Conservation (phyloP, 495 filamentous ascomycete genomes). For the Hapsidospora chrysogenum region DNA sequence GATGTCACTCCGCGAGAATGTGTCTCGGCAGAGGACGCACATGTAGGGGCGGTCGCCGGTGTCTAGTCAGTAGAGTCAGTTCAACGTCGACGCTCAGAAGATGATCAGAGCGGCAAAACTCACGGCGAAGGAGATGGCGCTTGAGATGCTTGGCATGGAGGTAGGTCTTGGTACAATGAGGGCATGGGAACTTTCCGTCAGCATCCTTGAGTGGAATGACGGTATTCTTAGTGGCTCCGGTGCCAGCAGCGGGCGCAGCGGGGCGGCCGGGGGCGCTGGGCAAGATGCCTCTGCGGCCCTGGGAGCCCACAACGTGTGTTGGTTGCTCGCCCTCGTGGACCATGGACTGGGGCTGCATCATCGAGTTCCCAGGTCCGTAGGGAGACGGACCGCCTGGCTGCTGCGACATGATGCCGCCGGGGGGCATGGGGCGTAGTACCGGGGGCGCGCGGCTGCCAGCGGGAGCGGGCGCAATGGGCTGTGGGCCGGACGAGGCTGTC, state of each 20-base stretch:
- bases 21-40: constrained; percentile 92
- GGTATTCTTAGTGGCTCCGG: constrained; percentile 58
- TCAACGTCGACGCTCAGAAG: constrained; percentile 9
- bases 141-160: constrained; percentile 96
- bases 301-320: constrained; percentile 82
- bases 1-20: constrained; percentile 96
- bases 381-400: constrained; percentile 30
- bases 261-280: constrained; percentile 79
- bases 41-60: constrained; percentile 94
- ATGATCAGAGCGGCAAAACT: constrained; percentile 27
- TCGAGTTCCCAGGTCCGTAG: constrained; percentile 30
- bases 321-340: constrained; percentile 40
- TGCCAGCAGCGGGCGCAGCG: constrained; percentile 38
- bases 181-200: constrained; percentile 93
- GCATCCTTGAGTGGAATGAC: constrained; percentile 82
- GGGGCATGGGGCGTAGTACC: constrained; percentile 43
- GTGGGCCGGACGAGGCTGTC: constrained; percentile 47
- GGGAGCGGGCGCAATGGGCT: constrained; percentile 55
- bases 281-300: constrained; percentile 74
- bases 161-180: constrained; percentile 94
- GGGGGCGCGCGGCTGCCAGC: constrained; percentile 35
- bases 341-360: constrained; percentile 20
- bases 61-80: constrained; percentile 35
- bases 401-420: constrained; percentile 35
- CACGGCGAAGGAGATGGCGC: constrained; percentile 84